Evolutionary conservation across 2,329 filamentous ascomycete genomes (phyloP).

Genomic region (Paramyrothecium roridum): DNA sequence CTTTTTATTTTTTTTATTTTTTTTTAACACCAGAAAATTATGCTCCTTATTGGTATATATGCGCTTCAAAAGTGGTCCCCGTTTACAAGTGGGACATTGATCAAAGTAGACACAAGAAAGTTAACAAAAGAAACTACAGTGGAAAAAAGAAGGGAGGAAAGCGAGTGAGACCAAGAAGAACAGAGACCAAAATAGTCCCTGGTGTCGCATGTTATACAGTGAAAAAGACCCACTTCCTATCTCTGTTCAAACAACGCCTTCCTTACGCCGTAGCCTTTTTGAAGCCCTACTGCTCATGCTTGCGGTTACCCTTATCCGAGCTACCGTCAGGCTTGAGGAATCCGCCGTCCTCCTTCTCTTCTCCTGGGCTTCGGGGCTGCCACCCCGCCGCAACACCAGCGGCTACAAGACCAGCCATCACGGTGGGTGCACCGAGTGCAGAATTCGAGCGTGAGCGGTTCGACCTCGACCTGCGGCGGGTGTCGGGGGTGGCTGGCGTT

Average conservation of each 20-base stretch:
- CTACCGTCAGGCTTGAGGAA: background rate
- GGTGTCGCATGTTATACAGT: background rate
- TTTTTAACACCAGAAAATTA: background rate
- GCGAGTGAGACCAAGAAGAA: background rate
- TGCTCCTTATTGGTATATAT: background rate
- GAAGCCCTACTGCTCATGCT: conserved; percentile 16
- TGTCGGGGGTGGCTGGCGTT: conserved; percentile 53
- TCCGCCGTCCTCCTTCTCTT: conserved; percentile 15
- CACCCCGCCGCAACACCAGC: conserved; percentile 73
- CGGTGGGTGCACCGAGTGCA: conserved; percentile 69
- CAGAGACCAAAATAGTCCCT: background rate
- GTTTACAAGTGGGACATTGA: background rate
- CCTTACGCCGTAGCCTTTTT: background rate
- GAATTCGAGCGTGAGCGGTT: conserved; percentile 66
- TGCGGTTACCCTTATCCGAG: conserved; percentile 8
- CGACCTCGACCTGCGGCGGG: conserved; percentile 64
- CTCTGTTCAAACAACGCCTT: background rate
- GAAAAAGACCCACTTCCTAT: background rate
- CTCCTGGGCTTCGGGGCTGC: conserved; percentile 55
- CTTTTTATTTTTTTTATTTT: no score
- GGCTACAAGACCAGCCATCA: conserved; percentile 81
- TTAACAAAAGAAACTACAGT: conserved; percentile 4
- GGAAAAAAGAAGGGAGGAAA: conserved; percentile 5
- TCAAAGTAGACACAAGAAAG: conserved; percentile 1
- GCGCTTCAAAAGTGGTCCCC: background rate